Conservation (phyloP, 1,139 yeast genomes). For the Yamadazyma trypodendri region DNA sequence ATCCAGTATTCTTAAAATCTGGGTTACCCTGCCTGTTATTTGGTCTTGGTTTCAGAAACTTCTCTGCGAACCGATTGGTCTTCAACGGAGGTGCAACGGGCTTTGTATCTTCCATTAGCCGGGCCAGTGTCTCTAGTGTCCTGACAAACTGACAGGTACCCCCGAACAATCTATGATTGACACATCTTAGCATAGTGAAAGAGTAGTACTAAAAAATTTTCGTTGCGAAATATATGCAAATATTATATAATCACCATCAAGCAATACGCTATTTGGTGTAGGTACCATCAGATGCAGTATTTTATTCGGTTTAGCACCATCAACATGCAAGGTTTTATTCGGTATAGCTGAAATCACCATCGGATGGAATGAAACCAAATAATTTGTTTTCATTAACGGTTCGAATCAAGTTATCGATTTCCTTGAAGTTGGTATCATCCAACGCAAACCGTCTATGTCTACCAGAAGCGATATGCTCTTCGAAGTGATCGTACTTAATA, state of each 20-base stretch:
- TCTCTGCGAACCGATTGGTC: conserved; percentile 30
- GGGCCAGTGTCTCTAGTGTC: background rate
- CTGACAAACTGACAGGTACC: background rate
- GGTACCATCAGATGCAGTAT: background rate
- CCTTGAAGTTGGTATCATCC: conserved; percentile 67
- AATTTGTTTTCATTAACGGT: conserved; percentile 45
- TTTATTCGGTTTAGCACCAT: conserved; percentile 19
- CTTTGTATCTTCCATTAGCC: background rate
- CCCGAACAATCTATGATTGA: background rate
- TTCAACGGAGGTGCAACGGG: conserved; percentile 1
- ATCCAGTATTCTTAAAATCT: too few species aligned
- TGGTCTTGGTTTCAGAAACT: conserved; percentile 12
- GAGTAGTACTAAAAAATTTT: conserved; percentile 1
- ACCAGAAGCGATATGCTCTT: conserved; percentile 67
- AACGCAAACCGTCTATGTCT: conserved; percentile 82
- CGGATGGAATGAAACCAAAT: conserved; percentile 43
- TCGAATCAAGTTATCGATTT: conserved; percentile 69
- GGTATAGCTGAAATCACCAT: conserved; percentile 39
- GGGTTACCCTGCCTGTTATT: conserved; percentile 2
- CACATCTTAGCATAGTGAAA: background rate
- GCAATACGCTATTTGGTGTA: background rate
- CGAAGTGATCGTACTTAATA: conserved; percentile 77
- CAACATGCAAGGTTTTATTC: conserved; percentile 4
- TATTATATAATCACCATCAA: background rate
- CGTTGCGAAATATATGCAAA: conserved; percentile 2